Conservation (phyloP, 371 early-diverging fungal genomes). For the Caulochytrium protostelioides region DNA sequence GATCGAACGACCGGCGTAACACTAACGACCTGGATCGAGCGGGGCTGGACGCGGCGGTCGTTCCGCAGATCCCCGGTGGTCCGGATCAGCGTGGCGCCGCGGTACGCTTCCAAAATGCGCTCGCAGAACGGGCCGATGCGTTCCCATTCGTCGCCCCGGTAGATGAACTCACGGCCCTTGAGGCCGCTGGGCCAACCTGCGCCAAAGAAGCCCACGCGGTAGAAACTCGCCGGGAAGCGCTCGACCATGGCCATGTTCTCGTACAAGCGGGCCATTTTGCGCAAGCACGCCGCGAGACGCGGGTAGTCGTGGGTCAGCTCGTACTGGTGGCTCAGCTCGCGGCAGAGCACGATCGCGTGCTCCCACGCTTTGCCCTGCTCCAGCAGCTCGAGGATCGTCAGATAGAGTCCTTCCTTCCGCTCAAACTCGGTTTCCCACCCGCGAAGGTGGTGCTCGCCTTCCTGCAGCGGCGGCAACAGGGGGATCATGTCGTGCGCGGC, state of each 20-base stretch:
- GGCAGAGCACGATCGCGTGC: conserved; percentile 35
- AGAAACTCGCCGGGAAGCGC: conserved; percentile 44
- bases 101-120: conserved; percentile 41
- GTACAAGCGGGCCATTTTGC: conserved; percentile 30
- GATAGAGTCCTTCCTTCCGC: conserved; percentile 40
- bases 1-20: too few relatives aligned
- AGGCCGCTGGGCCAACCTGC: conserved; percentile 32
- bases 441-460: conserved; percentile 32
- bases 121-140: conserved; percentile 51
- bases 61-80: too few relatives aligned
- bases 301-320: conserved; percentile 32
- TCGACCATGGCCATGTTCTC: conserved; percentile 23
- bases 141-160: conserved; percentile 48
- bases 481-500: conserved; percentile 14
- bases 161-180: conserved; percentile 45
- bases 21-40: too few relatives aligned
- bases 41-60: too few relatives aligned
- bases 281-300: conserved; percentile 29
- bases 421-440: conserved; percentile 29
- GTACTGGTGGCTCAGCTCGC: conserved; percentile 37
- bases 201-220: conserved; percentile 55
- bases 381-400: conserved; percentile 34
- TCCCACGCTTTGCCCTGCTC: conserved; percentile 51
- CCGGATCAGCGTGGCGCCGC: conserved; percentile 30
- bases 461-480: conserved; percentile 18